Evolutionary conservation across 1,284 basidiomycete genomes (phyloP).

Genomic region (Trichosporon asahii): DNA sequence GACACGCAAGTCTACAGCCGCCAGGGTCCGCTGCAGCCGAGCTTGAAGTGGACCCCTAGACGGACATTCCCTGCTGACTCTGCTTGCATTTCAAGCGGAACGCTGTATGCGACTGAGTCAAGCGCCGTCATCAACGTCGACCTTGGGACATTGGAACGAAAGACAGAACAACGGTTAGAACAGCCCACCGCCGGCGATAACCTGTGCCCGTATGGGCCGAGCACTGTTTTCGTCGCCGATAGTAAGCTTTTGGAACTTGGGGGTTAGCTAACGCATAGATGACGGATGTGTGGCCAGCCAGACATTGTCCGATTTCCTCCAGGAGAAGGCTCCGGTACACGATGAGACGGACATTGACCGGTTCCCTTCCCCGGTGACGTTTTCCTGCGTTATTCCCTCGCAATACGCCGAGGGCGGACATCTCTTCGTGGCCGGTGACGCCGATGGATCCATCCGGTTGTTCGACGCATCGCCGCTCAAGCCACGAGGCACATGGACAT

Average conservation of each 20-base stretch:
- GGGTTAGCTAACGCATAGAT: neutral
- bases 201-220: slow-evolving; percentile 20
- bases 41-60: neutral
- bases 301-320: slow-evolving; percentile 22
- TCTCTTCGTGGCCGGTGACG: slow-evolving; percentile 45
- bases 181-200: slow-evolving; percentile 6
- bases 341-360: slow-evolving; percentile 24
- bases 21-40: neutral
- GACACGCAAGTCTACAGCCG: slow-evolving; percentile 18
- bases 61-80: slow-evolving; percentile 11
- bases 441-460: slow-evolving; percentile 45
- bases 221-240: slow-evolving; percentile 17
- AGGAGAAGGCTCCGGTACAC: neutral
- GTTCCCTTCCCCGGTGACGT: slow-evolving; percentile 36
- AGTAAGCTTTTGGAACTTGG: neutral
- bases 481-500: slow-evolving; percentile 36
- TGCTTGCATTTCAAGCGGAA: slow-evolving; percentile 10
- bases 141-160: slow-evolving; percentile 13
- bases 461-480: slow-evolving; percentile 34
- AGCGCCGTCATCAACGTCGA: slow-evolving; percentile 12
- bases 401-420: slow-evolving; percentile 11
- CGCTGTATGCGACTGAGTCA: slow-evolving; percentile 3
- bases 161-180: neutral
- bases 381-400: slow-evolving; percentile 22
- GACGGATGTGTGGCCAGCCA: slow-evolving; percentile 20